Evolutionary conservation across 108 stramenopile genomes (phyloP), one percentile per base, ranked within the genome.

Genomic region (Cyclotella atomus): DNA sequence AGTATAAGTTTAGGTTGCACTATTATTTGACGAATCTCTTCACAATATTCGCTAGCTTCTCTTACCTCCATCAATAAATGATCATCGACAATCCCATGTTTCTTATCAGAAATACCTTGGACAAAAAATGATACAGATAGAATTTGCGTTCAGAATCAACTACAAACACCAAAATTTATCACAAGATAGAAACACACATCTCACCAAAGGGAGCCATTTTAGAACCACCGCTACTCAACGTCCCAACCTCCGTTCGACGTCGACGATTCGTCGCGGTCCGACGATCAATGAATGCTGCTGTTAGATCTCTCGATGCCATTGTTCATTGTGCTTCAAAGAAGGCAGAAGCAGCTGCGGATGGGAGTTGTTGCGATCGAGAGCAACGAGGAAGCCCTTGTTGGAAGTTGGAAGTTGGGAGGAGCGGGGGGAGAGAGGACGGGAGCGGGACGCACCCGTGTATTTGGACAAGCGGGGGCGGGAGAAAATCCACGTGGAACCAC

Each of bases 241-340:
- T 17, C 20, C 50, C 62, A 35, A 75, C 84, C 20, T 63, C 53
- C 20, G 85, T 60, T 59, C 85, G 41, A 0, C 94, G 88, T 8
- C 88, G 84, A 28, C 83, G 52, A 52, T 89, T 78, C 7, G 91
- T 87, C 19, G 85, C 87, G 14, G 91, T 70, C 10, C 94, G 87
- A 15, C 89, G 89, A 52, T 95, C 89, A 15, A 90, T 53, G 65
- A 92, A 95, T 55, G 88, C 71, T 6, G 85, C 63, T 16, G 94
- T 95, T 44, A 95, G 76, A 79, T 95, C 94, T 62, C 94, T 90
- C n/a, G 88, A 85, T 53, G 94, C 94, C 94, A 95, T 95, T 65
- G 70, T 85, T 65, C n/a, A n/a, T n/a, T n/a, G n/a, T n/a, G n/a
- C n/a, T n/a, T n/a, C n/a, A n/a, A n/a, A n/a, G n/a, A n/a, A n/a